Evolutionary conservation across 1,284 basidiomycete species (phyloP).

Genomic region (Acaromyces ingoldii): DNA sequence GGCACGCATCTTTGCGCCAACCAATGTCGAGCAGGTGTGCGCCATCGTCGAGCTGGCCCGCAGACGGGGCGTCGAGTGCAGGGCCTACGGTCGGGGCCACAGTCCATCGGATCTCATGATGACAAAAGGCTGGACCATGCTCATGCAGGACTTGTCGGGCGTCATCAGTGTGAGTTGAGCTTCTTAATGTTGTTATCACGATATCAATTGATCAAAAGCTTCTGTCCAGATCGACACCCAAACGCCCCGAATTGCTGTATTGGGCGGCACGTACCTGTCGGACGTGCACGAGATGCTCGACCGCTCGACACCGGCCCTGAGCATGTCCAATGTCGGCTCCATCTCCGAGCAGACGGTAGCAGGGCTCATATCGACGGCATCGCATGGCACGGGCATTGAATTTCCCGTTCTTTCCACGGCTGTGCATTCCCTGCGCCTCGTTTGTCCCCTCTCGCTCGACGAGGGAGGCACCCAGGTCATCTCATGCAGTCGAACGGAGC

Average conservation of each 20-base stretch:
- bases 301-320: conserved; percentile 61
- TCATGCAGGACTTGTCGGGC: conserved; percentile 45
- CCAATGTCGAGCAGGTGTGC: conserved; percentile 66
- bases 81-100: conserved; percentile 84
- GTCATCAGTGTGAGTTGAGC: conserved; percentile 19
- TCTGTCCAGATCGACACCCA: conserved; percentile 13
- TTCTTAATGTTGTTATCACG: not conserved
- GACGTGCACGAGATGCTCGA: conserved; percentile 57
- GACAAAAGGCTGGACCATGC: conserved; percentile 45
- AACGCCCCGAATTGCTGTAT: conserved; percentile 24
- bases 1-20: conserved; percentile 68
- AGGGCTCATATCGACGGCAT: conserved; percentile 89
- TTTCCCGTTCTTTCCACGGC: conserved; percentile 79
- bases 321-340: conserved; percentile 87
- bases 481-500: conserved; percentile 64
- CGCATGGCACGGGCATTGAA: conserved; percentile 80
- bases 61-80: conserved; percentile 62
- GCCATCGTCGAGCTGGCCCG: conserved; percentile 78
- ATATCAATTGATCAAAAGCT: not conserved
- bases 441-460: conserved; percentile 51
- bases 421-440: conserved; percentile 69
- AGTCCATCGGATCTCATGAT: conserved; percentile 75
- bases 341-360: conserved; percentile 94
- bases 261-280: conserved; percentile 50
- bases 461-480: conserved; percentile 67